phyloP scores from a whole-genome alignment of 345 rosid species.

The Reutealis trisperma region DNA sequence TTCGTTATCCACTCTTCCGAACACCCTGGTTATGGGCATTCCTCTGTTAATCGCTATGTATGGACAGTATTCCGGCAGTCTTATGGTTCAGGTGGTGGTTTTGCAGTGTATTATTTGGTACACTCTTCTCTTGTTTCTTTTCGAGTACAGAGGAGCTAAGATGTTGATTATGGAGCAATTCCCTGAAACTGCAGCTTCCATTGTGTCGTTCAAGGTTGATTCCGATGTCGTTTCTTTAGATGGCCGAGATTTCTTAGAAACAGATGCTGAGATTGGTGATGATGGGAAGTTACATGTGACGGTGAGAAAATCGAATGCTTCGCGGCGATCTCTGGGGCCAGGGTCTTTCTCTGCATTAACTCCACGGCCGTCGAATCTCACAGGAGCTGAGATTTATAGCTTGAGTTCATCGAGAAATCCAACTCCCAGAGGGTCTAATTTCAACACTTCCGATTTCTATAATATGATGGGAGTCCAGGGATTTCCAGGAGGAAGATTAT shows the following conservation, averaged over 20 bases:
- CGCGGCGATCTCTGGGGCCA: constrained; percentile 36
- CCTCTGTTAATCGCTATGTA: constrained; percentile 38
- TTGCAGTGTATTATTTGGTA: constrained; percentile 41
- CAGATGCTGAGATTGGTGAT: constrained; percentile 43
- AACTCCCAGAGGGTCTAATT: constrained; percentile 51
- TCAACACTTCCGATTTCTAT: constrained; percentile 36
- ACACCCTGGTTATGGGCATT: constrained; percentile 40
- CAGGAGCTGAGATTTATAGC: constrained; percentile 54
- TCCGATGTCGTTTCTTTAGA: constrained; percentile 47
- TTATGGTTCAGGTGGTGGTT: constrained; percentile 39
- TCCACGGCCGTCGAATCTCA: constrained; percentile 51
- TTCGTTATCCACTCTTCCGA: constrained; percentile 34
- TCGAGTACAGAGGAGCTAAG: constrained; percentile 50
- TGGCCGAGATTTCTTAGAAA: constrained; percentile 43
- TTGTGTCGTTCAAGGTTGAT: constrained; percentile 49
- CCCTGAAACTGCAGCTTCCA: constrained; percentile 49
- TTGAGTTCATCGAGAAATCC: constrained; percentile 48
- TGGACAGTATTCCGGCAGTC: constrained; percentile 24
- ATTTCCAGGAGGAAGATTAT: constrained; percentile 59
- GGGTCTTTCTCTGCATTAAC: constrained; percentile 41
- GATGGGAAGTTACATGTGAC: constrained; percentile 50
- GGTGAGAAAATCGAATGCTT: constrained; percentile 46
- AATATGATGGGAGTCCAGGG: constrained; percentile 66
- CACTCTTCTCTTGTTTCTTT: constrained; percentile 43
- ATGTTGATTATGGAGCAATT: constrained; percentile 44